Percentiles rank a stretch among this genome's conserved stretches.
These are phyloP conservation scores for Russula foetens DNA, from an alignment of 768 basidiomycete species.

Conservation along the genomic window DNA sequence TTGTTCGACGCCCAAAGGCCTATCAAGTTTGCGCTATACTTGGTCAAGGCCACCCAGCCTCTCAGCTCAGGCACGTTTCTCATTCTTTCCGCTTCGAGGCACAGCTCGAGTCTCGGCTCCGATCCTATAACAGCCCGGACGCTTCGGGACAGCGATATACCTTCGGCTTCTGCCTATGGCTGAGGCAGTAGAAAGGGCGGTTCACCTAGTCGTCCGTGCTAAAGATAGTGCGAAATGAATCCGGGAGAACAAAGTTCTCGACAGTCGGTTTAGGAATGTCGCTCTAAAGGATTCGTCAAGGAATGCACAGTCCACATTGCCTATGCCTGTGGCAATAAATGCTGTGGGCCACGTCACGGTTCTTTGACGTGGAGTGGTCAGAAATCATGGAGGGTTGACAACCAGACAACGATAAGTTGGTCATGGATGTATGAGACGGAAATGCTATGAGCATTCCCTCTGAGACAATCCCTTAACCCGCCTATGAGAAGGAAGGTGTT, in stretches of 20 bases:
- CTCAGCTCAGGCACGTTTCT: no score
- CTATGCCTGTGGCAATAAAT: neutral
- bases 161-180: neutral
- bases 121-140: neutral
- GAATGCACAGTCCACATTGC: neutral
- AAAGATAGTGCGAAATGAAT: neutral
- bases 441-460: neutral
- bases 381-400: neutral
- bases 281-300: neutral
- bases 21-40: no score
- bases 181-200: neutral
- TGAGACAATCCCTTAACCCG: neutral
- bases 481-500: no score
- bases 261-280: neutral
- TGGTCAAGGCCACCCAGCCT: no score
- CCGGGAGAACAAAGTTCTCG: neutral
- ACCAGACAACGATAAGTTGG: neutral
- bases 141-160: neutral
- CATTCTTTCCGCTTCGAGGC: neutral
- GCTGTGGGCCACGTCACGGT: neutral
- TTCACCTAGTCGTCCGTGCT: neutral
- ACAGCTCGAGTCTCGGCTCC: neutral
- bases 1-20: no score
- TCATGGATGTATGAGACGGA: neutral
- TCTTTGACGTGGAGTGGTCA: neutral